phyloP scores from a whole-genome alignment of 2,329 filamentous ascomycete genomes.

The Hymenotorrendiella dingleyae region DNA sequence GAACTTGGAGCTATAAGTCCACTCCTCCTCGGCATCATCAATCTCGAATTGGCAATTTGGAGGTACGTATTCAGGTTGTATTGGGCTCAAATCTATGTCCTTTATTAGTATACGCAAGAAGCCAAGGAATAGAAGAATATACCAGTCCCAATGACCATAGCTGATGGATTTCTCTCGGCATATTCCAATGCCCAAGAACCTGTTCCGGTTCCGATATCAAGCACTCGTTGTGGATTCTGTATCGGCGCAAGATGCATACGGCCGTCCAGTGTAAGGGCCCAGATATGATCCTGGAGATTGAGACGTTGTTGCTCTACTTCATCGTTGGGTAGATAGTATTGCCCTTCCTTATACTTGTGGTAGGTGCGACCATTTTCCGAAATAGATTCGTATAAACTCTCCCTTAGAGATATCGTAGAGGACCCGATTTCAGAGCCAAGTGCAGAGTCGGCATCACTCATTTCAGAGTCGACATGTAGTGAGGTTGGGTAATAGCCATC shows the following conservation, averaged over 20 bases:
- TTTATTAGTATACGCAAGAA: not conserved
- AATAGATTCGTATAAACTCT: slow-evolving; percentile 14
- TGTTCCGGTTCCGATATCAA: slow-evolving; percentile 29
- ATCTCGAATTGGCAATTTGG: slow-evolving; percentile 46
- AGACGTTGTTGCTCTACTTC: slow-evolving; percentile 38
- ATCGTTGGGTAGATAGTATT: slow-evolving; percentile 50
- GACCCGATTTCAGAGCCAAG: slow-evolving; percentile 6
- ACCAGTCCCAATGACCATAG: slow-evolving; percentile 10
- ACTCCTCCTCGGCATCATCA: slow-evolving; percentile 42
- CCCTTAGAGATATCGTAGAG: slow-evolving; percentile 14
- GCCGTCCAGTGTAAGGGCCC: slow-evolving; percentile 12
- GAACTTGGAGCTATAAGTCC: slow-evolving; percentile 9
- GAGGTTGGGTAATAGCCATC: slow-evolving; percentile 10
- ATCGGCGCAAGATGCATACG: slow-evolving; percentile 11
- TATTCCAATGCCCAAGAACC: slow-evolving; percentile 22
- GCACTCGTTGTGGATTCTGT: slow-evolving; percentile 16
- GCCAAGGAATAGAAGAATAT: not conserved
- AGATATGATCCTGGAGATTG: slow-evolving; percentile 14
- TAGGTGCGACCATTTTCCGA: slow-evolving; percentile 18
- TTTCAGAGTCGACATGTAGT: slow-evolving; percentile 10
- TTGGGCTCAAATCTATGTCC: slow-evolving; percentile 7
- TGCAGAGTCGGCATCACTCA: slow-evolving; percentile 11
- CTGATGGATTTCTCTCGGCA: slow-evolving; percentile 7
- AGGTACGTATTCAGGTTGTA: slow-evolving; percentile 27
- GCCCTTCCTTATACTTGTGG: slow-evolving; percentile 18